Evolutionary conservation across 176 grass and related monocot genomes (phyloP), one percentile per base, ranked within the genome.

Genomic region (Raddia guianensis): DNA sequence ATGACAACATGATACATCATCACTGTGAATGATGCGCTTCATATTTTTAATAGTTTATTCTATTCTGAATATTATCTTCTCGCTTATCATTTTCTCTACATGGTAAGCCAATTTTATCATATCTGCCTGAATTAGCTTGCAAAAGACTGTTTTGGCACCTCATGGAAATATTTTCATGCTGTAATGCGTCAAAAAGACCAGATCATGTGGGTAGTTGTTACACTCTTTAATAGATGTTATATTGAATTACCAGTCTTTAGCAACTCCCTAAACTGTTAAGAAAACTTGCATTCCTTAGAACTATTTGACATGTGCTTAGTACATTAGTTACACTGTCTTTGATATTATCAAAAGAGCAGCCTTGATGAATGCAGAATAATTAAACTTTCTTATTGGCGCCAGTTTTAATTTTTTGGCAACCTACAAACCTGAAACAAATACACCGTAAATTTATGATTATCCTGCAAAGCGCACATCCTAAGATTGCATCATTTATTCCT

Each of bases 41-140:
- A 70, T 70, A 34, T 81, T 81, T 7, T 19, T 37, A 11, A 45
- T 18, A 5, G 21, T 81, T 72, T 61, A 32, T 50, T 49, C 67
- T 71, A 12, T 61, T 49, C 42, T 20, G 43, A 20, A 44, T 71
- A 49, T 37, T 49, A 49, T 81, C 19, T 51, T 61, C 19, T 78
- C 51, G 75, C 65, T 78, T 63, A 60, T 32, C 47, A 51, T 65
- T 35, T 3, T 27, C 27, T 78, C 20, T 52, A 65, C 46, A 65
- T 10, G 3, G 32, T 51, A 65, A 65, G 9, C 32, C 65, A 27
- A 62, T 51, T 63, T 77, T 64, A 64, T 63, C 60, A 65, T 18
- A 61, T n/a, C 37, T 40, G 37, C 37, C 1, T 40, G 37, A 40
- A 40, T 51, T 7, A 34, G 15, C 12, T 77, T 35, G 57, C 74